A percentile compares a stretch with the other conserved stretches of the same genome.
These are phyloP conservation scores for Aspergillus alliaceus DNA, from an alignment of 2,329 filamentous ascomycete species.

Conservation along the genomic window DNA sequence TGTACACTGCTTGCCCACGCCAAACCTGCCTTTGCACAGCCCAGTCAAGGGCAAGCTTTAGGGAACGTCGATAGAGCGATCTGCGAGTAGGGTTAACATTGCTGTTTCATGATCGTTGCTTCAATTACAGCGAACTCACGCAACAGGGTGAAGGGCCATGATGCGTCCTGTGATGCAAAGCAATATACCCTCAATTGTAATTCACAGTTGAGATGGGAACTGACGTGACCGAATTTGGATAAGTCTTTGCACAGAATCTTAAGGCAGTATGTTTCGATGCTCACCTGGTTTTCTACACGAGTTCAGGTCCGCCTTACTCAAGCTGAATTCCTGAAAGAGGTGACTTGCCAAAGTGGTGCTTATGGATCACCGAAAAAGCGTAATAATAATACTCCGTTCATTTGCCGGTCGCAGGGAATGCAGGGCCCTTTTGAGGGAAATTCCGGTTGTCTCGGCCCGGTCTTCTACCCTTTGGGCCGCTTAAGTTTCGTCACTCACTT, in stretches of 20 bases:
- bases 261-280: neutral
- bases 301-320: neutral
- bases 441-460: conserved; percentile 32
- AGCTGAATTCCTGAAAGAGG: neutral
- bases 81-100: conserved; percentile 43
- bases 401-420: conserved; percentile 24
- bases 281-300: neutral
- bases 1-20: conserved; percentile 95
- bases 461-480: conserved; percentile 3
- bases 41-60: conserved; percentile 96
- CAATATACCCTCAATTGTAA: neutral
- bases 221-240: neutral
- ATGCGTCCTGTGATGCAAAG: conserved; percentile 7
- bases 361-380: conserved; percentile 21
- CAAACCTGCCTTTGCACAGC: conserved; percentile 88
- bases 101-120: conserved; percentile 8
- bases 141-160: conserved; percentile 39
- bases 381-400: conserved; percentile 38
- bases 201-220: neutral
- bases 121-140: conserved; percentile 30
- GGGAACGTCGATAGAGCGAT: conserved; percentile 81
- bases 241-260: neutral
- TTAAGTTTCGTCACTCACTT: conserved; percentile 19
- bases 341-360: conserved; percentile 25
- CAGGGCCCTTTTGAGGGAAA: conserved; percentile 20